phyloP scores from a whole-genome alignment of 139 green algal species.

The Tetraselmis striata region DNA sequence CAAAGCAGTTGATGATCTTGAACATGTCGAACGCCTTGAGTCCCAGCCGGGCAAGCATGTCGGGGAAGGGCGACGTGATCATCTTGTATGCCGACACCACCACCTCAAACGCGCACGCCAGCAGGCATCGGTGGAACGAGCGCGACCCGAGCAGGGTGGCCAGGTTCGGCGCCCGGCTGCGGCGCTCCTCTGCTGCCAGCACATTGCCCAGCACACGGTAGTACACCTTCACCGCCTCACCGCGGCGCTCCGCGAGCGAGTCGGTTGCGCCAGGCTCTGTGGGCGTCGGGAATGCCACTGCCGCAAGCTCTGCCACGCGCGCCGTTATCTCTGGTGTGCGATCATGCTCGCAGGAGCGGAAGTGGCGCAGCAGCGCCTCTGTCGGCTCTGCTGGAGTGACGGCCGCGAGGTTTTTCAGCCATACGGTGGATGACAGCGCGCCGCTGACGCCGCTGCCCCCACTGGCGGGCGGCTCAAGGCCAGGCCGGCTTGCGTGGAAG shows the following conservation, averaged over 20 bases:
- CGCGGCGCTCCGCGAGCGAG: too few species aligned
- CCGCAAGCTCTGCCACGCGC: slow-evolving; percentile 22
- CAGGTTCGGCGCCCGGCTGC: not conserved
- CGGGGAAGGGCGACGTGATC: slow-evolving; percentile 30
- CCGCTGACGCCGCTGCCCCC: not conserved
- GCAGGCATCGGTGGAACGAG: slow-evolving; percentile 52
- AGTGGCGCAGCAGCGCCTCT: slow-evolving; percentile 15
- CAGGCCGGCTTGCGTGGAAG: slow-evolving; percentile 29
- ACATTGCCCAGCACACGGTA: slow-evolving; percentile 54
- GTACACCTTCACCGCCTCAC: slow-evolving; percentile 59
- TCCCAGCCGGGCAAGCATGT: slow-evolving; percentile 41
- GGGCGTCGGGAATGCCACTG: slow-evolving; percentile 17
- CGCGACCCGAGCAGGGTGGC: slow-evolving; percentile 26
- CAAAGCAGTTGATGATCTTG: slow-evolving; percentile 63
- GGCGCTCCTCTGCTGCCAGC: slow-evolving; percentile 30
- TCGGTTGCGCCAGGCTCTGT: not conserved
- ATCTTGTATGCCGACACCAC: slow-evolving; percentile 50
- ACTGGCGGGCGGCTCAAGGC: not conserved
- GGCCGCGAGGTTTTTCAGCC: slow-evolving; percentile 32
- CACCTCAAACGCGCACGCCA: slow-evolving; percentile 44
- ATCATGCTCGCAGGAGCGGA: slow-evolving; percentile 16
- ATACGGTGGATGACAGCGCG: slow-evolving; percentile 32
- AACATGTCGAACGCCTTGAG: slow-evolving; percentile 70
- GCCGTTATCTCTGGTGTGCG: not conserved
- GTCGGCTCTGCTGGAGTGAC: slow-evolving; percentile 15